Evolutionary conservation across 139 green algal genomes (phyloP).

Genomic region (Spirogloea muscicola): DNA sequence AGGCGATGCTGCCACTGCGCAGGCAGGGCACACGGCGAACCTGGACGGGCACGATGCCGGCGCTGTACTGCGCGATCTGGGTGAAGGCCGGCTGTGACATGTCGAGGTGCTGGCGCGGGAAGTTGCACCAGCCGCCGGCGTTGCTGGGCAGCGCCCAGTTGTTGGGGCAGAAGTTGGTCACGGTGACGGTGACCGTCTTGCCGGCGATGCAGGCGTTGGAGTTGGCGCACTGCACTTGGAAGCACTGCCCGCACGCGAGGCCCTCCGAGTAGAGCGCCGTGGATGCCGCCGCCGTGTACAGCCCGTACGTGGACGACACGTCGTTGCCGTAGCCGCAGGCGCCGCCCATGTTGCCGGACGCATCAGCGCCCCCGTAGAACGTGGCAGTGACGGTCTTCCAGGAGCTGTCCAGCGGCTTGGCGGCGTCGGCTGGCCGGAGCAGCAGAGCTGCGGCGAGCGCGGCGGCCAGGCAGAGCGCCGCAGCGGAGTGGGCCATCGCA

Average conservation of each 20-base stretch:
- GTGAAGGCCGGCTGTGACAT: constrained; percentile 14
- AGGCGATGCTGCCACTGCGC: constrained; percentile 2
- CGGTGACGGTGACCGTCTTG: constrained; percentile 28
- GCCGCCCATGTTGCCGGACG: constrained; percentile 18
- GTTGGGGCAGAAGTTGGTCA: constrained; percentile 30
- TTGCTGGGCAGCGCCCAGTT: too few species aligned
- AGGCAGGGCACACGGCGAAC: constrained; percentile 19
- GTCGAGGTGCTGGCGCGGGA: constrained; percentile 11
- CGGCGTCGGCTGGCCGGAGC: too few species aligned
- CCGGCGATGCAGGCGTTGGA: too few species aligned
- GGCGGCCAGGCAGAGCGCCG: too few species aligned
- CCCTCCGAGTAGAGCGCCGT: constrained; percentile 12
- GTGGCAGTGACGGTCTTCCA: constrained; percentile 7
- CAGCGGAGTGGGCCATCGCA: too few species aligned
- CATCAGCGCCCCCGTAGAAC: constrained; percentile 27
- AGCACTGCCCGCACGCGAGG: constrained; percentile 13
- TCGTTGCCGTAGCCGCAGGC: constrained; percentile 40
- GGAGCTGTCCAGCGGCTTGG: too few species aligned
- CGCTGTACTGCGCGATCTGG: neutral
- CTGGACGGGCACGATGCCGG: neutral
- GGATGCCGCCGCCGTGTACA: constrained; percentile 32
- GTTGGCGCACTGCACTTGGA: constrained; percentile 19
- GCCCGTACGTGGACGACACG: constrained; percentile 6
- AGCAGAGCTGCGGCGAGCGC: too few species aligned
- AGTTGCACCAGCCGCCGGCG: constrained; percentile 6